Evolutionary conservation across 2,329 filamentous ascomycete species (phyloP).

Genomic region (Fusarium redolens): DNA sequence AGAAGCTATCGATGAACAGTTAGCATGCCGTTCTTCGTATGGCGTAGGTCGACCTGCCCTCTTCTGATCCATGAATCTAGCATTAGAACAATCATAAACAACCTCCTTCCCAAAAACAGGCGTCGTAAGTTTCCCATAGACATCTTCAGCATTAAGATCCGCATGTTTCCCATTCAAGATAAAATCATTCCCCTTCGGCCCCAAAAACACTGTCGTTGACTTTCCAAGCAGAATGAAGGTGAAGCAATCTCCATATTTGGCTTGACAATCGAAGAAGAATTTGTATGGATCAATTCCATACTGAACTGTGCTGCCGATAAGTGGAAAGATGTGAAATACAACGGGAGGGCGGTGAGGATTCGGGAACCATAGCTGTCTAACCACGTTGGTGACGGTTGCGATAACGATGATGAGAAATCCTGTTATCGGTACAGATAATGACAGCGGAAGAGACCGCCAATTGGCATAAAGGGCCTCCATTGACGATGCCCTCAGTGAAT

Average conservation of each 20-base stretch:
- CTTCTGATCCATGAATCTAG: constrained; percentile 95
- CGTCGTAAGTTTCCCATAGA: constrained; percentile 81
- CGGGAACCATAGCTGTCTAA: constrained; percentile 81
- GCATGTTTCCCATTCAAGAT: constrained; percentile 90
- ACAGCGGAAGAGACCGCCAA: constrained; percentile 13
- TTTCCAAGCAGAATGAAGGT: constrained; percentile 88
- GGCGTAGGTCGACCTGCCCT: constrained; percentile 67
- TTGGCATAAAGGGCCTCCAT: constrained; percentile 12
- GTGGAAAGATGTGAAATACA: constrained; percentile 82
- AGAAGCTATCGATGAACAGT: constrained; percentile 66
- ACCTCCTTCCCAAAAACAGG: constrained; percentile 84
- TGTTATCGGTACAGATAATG: constrained; percentile 51
- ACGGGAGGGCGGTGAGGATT: constrained; percentile 83
- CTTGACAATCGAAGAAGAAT: constrained; percentile 81
- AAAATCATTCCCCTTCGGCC: constrained; percentile 87
- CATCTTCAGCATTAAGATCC: constrained; percentile 90
- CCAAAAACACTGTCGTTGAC: constrained; percentile 86
- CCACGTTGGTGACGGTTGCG: constrained; percentile 79
- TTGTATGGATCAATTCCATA: constrained; percentile 94
- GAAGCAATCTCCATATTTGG: constrained; percentile 89
- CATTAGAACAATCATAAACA: constrained; percentile 89
- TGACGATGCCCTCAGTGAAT: not conserved
- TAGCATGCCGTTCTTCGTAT: rapidly evolving
- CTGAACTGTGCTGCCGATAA: constrained; percentile 88
- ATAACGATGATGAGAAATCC: constrained; percentile 58